Base-by-base conservation (phyloP, 768 basidiomycete genomes). In the Amanita brunnescens region DNA sequence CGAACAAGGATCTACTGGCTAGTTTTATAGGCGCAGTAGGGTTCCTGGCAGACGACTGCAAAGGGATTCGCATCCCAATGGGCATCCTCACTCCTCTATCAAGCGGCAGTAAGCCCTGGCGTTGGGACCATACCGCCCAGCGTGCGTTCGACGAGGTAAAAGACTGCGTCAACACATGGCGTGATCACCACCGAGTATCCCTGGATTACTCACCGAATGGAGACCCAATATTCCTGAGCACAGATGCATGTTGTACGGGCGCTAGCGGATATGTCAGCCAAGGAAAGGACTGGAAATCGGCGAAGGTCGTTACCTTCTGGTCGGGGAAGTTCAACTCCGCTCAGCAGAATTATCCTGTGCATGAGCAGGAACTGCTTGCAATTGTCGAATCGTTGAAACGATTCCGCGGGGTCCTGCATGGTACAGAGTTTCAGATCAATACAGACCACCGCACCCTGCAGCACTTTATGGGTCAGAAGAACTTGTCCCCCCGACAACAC, bases 141-240 rank as follows among this genome's bases (percentile, higher is more conserved):
- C 30, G 46, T 1, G 67, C 70, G 5, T 73, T 73, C 54, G 59
- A 70, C 0, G 60, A 63, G n/a, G 60, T 73, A n/a, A 73, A 72
- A n/a, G 12, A 23, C 24, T 26, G 26, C n/a, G 42, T 43, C 48
- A 1, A 29, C 0, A 56, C 63, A 1, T 54, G 59, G 9, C 44
- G 52, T 1, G 52, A 64, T 20, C 54, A 64, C 39, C 48, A 49
- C 29, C 50, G 62, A 2, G 42, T 55, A 6, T 56, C 60, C 0
- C 24, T 65, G 0, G 43, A 57, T 20, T 68, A 67, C 54, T 47
- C 42, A 1, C 13, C 13, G 0, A 47, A 50, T 6, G 55, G 58
- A 0, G 50, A 54, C 3, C 57, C 59, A 0, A 63, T 72, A 1
- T 64, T 58, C 38, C 3, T 72, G 2, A 61, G 67, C 0, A 67